Percentiles rank a stretch among this genome's conserved stretches.
phyloP scores from a whole-genome alignment of 108 stramenopile genomes.

The Fragilaria crotonensis region DNA sequence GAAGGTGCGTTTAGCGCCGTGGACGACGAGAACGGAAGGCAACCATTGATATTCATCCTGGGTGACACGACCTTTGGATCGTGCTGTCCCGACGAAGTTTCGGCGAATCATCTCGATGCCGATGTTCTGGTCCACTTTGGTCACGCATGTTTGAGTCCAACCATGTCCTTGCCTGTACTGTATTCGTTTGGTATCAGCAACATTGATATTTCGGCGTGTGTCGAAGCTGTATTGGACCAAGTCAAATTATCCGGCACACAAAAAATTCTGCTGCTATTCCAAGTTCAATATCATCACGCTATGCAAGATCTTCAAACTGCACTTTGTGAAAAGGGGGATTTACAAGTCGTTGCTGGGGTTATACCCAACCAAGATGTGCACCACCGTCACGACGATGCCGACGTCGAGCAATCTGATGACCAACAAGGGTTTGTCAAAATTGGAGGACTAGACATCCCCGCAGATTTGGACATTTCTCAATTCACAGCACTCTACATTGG shows the following conservation, averaged over 20 bases:
- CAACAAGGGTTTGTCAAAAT: conserved; percentile 3
- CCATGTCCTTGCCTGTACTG: conserved; percentile 54
- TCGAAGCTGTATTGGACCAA: conserved; percentile 13
- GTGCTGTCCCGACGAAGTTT: conserved; percentile 94
- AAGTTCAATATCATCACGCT: conserved; percentile 75
- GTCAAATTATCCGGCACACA: conserved; percentile 7
- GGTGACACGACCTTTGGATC: conserved; percentile 92
- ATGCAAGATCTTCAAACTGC: conserved; percentile 52
- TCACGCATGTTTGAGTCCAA: conserved; percentile 67
- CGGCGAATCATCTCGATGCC: conserved; percentile 88
- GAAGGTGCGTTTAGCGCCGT: conserved; percentile 13
- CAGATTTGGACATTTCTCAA: conserved; percentile 41
- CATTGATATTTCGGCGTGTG: conserved; percentile 19
- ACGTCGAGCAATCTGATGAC: conserved; percentile 2
- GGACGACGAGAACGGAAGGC: conserved; percentile 1
- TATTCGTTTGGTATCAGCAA: conserved; percentile 64
- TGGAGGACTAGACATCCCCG: conserved; percentile 73
- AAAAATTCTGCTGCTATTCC: conserved; percentile 63
- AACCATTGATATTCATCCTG: conserved; percentile 78
- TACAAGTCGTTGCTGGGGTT: conserved; percentile 14
- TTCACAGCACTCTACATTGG: conserved; percentile 72
- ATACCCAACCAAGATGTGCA: conserved; percentile 13
- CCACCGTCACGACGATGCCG: neutral
- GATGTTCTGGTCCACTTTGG: conserved; percentile 90
- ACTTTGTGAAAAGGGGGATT: neutral